Evolutionary conservation across 352 stramenopile genomes (phyloP).

Genomic region (Saprolegnia parasitica): DNA sequence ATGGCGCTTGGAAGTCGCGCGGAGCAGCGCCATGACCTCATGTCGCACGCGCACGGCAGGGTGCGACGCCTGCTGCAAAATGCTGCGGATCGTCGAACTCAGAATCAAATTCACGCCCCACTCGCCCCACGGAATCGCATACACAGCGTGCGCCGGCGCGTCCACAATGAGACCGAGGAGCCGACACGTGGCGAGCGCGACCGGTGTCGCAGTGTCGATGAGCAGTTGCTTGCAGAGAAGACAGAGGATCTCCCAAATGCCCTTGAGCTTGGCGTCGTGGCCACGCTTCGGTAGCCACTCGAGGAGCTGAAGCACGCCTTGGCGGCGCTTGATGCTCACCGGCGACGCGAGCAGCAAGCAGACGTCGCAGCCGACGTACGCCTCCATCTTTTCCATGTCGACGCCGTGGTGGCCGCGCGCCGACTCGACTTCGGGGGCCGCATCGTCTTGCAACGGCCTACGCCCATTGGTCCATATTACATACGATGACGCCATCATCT

Average conservation of each 20-base stretch:
- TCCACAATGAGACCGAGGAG: slow-evolving; percentile 54
- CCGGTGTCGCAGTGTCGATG: slow-evolving; percentile 40
- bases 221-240: slow-evolving; percentile 63
- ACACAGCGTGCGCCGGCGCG: slow-evolving; percentile 37
- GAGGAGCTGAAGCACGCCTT: slow-evolving; percentile 57
- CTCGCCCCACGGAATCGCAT: slow-evolving; percentile 67
- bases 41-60: slow-evolving; percentile 57
- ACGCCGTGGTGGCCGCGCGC: slow-evolving; percentile 52
- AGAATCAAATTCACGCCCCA: slow-evolving; percentile 77
- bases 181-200: slow-evolving; percentile 53
- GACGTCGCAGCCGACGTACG: slow-evolving; percentile 52
- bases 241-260: slow-evolving; percentile 67
- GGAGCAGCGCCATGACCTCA: slow-evolving; percentile 46
- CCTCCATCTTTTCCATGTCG: slow-evolving; percentile 53
- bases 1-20: slow-evolving; percentile 45
- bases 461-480: no score
- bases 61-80: slow-evolving; percentile 65
- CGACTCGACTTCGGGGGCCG: slow-evolving; percentile 44
- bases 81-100: slow-evolving; percentile 63
- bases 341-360: slow-evolving; percentile 48
- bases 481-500: background rate
- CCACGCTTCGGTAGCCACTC: slow-evolving; percentile 34
- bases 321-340: slow-evolving; percentile 38
- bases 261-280: slow-evolving; percentile 43
- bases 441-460: background rate